A percentile compares a stretch with the other conserved stretches of the same genome.
Conservation (phyloP, 768 basidiomycete species). For the Calocybe gangraenosa region DNA sequence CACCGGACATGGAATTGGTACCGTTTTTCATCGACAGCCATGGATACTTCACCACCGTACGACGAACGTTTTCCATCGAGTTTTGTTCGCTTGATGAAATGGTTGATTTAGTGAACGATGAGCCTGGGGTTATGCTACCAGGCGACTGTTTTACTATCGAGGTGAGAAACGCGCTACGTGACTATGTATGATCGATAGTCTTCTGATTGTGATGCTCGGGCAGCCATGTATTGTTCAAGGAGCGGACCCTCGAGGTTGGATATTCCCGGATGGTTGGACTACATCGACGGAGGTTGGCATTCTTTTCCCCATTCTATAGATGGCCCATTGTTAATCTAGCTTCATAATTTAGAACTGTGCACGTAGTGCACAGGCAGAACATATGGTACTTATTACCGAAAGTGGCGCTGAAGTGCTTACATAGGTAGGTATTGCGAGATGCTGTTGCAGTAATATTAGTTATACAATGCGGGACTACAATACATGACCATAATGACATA, state of each 20-base stretch:
- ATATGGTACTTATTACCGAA: constrained; percentile 83
- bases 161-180: constrained; percentile 31
- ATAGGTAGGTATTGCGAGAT: too few relatives aligned
- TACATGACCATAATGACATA: too few relatives aligned
- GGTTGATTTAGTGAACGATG: constrained; percentile 61
- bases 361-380: constrained; percentile 81
- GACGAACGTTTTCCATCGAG: constrained; percentile 16
- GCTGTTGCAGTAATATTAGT: too few relatives aligned
- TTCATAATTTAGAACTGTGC: constrained; percentile 59
- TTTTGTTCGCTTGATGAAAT: not conserved
- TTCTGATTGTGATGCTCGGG: too few relatives aligned
- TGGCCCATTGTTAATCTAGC: not conserved
- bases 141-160: constrained; percentile 95
- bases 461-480: too few relatives aligned
- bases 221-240: constrained; percentile 82
- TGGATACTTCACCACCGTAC: constrained; percentile 79
- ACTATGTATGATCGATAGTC: not conserved
- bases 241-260: constrained; percentile 57
- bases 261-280: constrained; percentile 93
- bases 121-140: constrained; percentile 75
- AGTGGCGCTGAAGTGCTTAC: constrained; percentile 79
- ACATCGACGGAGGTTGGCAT: constrained; percentile 73
- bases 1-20: constrained; percentile 86
- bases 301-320: not conserved
- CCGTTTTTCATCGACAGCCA: constrained; percentile 73